Base-by-base conservation (phyloP, 805 yeast species). In the Monosporozyma aquatica region DNA sequence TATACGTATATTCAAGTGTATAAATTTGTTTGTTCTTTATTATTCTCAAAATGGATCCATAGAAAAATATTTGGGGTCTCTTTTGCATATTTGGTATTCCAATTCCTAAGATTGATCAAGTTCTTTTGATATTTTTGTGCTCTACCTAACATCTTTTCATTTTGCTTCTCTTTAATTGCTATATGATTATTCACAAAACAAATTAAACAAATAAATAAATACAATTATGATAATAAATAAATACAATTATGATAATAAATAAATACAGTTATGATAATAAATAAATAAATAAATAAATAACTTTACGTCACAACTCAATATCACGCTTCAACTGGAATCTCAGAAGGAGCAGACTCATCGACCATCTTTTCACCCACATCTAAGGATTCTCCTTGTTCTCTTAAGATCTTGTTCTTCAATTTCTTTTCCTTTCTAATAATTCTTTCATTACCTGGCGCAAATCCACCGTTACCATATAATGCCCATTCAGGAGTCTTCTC, bases 401-500 rank as follows among this genome's bases (percentile, higher is more conserved):
- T 36, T 17, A 36, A 24, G 14, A 35, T 13, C 23, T 44, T 44
- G 11, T 43, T 44, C 15, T 32, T 17, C 17, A 42, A 80, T 30
- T 79, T 80, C 55, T 79, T 79, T 22, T 55, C 59, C 41, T 53
- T 56, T 51, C 86, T 70, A 52, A 74, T 77, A 50, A 66, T 79
- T 54, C 80, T 72, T 0, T 78, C 76, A 62, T 87, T 96, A 3
- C 72, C 85, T 3, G 97, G 97, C 51, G 82, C 86, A 67, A 87
- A 87, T 1, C 97, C 97, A 14, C 86, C 95, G 18, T 89, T 76
- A 1, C 95, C 97, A 76, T 86, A 87, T 45, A 80, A 72, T 0
- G 97, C 96, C 95, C 95, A 87, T 24, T 72, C 76, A 0, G 96
- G 95, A 0, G 97, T 87, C 51, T 78, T 80, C 13, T 78, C 70